Base-by-base conservation (phyloP, 2,329 filamentous ascomycete species). In the Ophiostoma populinum region DNA sequence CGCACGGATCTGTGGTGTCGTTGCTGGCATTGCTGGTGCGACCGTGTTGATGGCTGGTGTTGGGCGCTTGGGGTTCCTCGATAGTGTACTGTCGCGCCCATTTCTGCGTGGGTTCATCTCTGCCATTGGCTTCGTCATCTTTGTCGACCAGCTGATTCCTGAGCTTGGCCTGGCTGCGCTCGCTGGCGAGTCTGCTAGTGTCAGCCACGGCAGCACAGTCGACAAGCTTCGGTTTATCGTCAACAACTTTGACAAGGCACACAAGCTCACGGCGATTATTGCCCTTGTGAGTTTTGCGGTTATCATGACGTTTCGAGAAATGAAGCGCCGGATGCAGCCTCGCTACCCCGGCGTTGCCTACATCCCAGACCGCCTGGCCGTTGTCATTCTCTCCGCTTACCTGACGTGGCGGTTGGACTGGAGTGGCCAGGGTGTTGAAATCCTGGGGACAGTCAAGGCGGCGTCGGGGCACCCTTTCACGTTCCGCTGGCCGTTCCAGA, bases 21-120 rank as follows among this genome's bases (percentile, higher is more conserved):
- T 92, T 2, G 83, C 86, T 1, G 83, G 81, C 2, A 75, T 95
- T 55, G 78, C 87, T 0, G 90, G 87, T 5, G 75, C 77, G 2
- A 83, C 86, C 46, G 87, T 95, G 29, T 67, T 95, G n/a, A 62
- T 83, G 32, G 83, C 86, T 11, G 90, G 90, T 1, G 52, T 93
- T 18, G 80, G 80, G 17, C 70, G 90, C 11, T 61, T 98, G 4
- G 90, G 90, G 0, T 98, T 95, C 48, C 56, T 98, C 41, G 90
- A 98, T 51, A 93, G 83, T 48, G 86, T 98, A 9, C 65, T 98
- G 24, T 94, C 86, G 46, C 70, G 83, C 22, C 90, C 90, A 1
- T 95, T 98, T 47, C 58, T 95, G 37, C 68, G 90, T 40, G 90
- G 90, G 1, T 98, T 98, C 58, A 94, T 98, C 56, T 93, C 82